phyloP scores from a whole-genome alignment of 345 rosid species.

The Rhodamnia argentea region DNA sequence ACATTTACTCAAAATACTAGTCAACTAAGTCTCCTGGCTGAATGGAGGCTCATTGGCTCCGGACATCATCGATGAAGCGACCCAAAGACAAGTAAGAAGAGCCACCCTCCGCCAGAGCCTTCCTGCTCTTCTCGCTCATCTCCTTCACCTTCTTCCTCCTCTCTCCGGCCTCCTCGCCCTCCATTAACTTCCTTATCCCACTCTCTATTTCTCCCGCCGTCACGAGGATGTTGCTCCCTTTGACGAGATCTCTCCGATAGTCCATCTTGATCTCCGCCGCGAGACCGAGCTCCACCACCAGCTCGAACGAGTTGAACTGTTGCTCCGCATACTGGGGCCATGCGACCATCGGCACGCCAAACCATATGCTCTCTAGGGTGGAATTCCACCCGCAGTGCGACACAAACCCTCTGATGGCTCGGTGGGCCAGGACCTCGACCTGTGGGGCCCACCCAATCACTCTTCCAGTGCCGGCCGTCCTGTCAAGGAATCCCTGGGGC shows the following conservation, averaged over 20 bases:
- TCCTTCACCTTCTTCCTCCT: slow-evolving; percentile 23
- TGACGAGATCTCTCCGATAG: background rate
- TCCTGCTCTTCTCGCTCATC: slow-evolving; percentile 11
- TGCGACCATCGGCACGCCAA: slow-evolving; percentile 31
- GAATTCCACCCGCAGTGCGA: slow-evolving; percentile 67
- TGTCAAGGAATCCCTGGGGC: slow-evolving; percentile 29
- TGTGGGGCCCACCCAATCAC: slow-evolving; percentile 51
- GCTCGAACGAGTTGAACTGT: slow-evolving; percentile 27
- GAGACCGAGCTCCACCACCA: slow-evolving; percentile 30
- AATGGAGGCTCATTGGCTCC: background rate
- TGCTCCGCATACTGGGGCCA: slow-evolving; percentile 59
- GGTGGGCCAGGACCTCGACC: background rate
- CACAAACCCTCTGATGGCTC: slow-evolving; percentile 41
- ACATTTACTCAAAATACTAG: background rate
- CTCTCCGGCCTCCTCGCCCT: background rate
- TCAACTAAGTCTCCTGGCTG: background rate
- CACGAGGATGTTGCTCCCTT: background rate
- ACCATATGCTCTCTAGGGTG: slow-evolving; percentile 33
- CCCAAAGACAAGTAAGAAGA: slow-evolving; percentile 19
- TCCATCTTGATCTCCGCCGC: slow-evolving; percentile 2
- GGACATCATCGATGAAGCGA: slow-evolving; percentile 17
- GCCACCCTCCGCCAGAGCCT: slow-evolving; percentile 28
- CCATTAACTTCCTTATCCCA: slow-evolving; percentile 32
- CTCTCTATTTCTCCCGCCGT: slow-evolving; percentile 17
- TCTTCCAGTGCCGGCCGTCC: slow-evolving; percentile 17